phyloP scores from a whole-genome alignment of 805 yeast genomes.

The Yarrowia bubula region DNA sequence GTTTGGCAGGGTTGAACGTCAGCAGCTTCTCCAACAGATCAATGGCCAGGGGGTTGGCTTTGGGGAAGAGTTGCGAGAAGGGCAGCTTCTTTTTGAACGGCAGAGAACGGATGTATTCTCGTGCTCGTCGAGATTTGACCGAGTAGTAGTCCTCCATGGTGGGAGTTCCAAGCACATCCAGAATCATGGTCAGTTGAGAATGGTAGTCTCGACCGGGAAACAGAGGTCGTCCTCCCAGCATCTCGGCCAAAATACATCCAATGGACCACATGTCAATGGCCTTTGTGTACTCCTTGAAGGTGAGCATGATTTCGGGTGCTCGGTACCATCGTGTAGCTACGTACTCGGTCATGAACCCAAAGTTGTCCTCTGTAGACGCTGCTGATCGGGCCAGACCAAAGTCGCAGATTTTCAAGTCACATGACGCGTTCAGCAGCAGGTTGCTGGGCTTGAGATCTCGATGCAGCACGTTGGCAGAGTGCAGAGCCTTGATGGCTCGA shows the following conservation, averaged over 20 bases:
- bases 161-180: slow-evolving; percentile 87
- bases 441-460: slow-evolving; percentile 91
- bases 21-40: slow-evolving; percentile 68
- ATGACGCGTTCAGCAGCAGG: slow-evolving; percentile 79
- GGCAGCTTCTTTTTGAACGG: slow-evolving; percentile 68
- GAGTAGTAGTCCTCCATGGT: slow-evolving; percentile 64
- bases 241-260: slow-evolving; percentile 92
- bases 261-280: slow-evolving; percentile 97
- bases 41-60: slow-evolving; percentile 63
- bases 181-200: slow-evolving; percentile 80
- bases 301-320: slow-evolving; percentile 96
- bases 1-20: slow-evolving; percentile 75
- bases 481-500: slow-evolving; percentile 85
- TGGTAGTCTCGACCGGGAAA: slow-evolving; percentile 95
- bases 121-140: slow-evolving; percentile 67
- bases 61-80: slow-evolving; percentile 46
- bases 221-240: slow-evolving; percentile 79
- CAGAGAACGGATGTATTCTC: slow-evolving; percentile 78
- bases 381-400: slow-evolving; percentile 84
- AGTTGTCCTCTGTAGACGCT: slow-evolving; percentile 55
- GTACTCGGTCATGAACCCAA: slow-evolving; percentile 90
- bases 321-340: slow-evolving; percentile 98
- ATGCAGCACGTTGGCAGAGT: slow-evolving; percentile 90
- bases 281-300: slow-evolving; percentile 87
- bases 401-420: slow-evolving; percentile 92